Evolutionary conservation across 148 eudicot species (phyloP), one percentile per base, ranked within the genome.

Genomic region (Pharnaceum exiguum): DNA sequence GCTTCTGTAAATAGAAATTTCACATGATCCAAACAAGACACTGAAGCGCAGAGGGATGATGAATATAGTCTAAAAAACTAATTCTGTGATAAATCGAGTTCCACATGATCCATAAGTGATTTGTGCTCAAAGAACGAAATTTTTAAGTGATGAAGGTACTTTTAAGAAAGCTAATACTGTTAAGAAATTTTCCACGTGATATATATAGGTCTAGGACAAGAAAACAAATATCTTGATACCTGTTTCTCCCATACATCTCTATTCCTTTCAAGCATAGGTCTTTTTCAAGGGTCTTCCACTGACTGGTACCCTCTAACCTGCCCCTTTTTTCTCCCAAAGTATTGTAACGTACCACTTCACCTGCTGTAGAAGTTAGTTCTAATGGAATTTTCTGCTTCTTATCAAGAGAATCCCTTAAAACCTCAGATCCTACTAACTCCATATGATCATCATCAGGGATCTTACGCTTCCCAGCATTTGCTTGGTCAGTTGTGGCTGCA

Each of bases 231-330:
- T 44, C 38, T 21, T 21, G 32, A 11, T 77, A 85, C 98, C 98
- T 93, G 75, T 85, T 85, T 81, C 76, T 85, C 26, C 98, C 98
- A 72, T 87, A 93, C 26, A 93, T 88, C 66, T 93, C 90, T 45
- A 88, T 33, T 40, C 98, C 98, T 76, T 93, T 88, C 62, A 69
- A 13, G 68, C 72, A 83, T 45, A 93, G 67, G 48, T 88, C 96
- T 77, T 81, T 88, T 72, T 93, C 98, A 42, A 93, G 69, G 57
- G 86, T 81, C 74, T 77, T 79, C 98, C 97, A 91, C 25, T 73
- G 75, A 35, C 57, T 68, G 51, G 46, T 55, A 53, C 68, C 46
- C 12, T 49, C 46, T 48, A 73, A 30, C 13, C 25, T 71, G 58
- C 54, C 59, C 7, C 24, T 38, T 70, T 55, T 59, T 31, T 47